Evolutionary conservation across 768 basidiomycete genomes (phyloP).

Genomic region (Lactarius deliciosus): DNA sequence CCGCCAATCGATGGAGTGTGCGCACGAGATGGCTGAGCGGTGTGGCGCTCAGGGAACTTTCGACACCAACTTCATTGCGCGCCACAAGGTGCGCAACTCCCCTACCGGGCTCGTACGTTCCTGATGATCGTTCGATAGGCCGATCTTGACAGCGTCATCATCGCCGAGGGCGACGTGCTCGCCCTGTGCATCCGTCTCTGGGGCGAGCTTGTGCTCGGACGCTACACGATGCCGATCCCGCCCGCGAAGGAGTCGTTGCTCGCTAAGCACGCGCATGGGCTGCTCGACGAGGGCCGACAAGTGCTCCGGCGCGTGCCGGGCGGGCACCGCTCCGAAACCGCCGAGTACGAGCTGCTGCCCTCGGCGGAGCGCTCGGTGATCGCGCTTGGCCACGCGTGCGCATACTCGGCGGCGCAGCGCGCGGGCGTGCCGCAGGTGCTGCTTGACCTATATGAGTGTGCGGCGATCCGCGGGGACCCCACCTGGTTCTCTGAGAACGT

Average conservation of each 20-base stretch:
- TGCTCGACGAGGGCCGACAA: constrained; percentile 9
- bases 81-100: neutral
- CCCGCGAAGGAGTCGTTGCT: constrained; percentile 22
- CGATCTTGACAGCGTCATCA: constrained; percentile 25
- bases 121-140: neutral
- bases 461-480: constrained; percentile 27
- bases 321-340: constrained; percentile 23
- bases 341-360: constrained; percentile 29
- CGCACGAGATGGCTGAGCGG: constrained; percentile 17
- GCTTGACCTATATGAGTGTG: constrained; percentile 28
- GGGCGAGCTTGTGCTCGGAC: constrained; percentile 29
- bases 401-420: constrained; percentile 25
- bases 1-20: constrained; percentile 12
- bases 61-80: constrained; percentile 15
- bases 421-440: constrained; percentile 24
- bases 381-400: constrained; percentile 29
- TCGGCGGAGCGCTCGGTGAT: constrained; percentile 25
- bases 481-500: constrained; percentile 29
- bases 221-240: constrained; percentile 28
- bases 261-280: constrained; percentile 21
- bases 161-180: constrained; percentile 34
- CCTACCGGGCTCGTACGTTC: neutral
- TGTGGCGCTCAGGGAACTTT: constrained; percentile 23
- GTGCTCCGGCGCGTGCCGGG: constrained; percentile 2
- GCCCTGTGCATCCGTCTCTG: constrained; percentile 32